phyloP scores from a whole-genome alignment of 2,329 filamentous ascomycete genomes.

The Aureobasidium sp. region DNA sequence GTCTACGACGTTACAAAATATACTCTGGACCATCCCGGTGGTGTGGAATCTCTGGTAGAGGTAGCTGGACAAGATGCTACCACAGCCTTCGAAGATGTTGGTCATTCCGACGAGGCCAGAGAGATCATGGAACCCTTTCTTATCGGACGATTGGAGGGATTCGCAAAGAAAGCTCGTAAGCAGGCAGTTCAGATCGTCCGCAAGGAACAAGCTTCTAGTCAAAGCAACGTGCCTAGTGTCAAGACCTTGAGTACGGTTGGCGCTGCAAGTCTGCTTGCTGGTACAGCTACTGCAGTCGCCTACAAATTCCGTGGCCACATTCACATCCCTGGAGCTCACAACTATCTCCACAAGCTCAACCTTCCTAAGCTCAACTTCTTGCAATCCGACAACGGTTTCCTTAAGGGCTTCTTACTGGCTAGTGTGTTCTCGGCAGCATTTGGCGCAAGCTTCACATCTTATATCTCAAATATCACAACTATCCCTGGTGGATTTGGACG shows the following conservation, averaged over 20 bases:
- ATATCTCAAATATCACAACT: constrained; percentile 15
- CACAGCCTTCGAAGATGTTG: constrained; percentile 84
- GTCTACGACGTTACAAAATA: constrained; percentile 88
- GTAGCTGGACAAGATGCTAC: constrained; percentile 94
- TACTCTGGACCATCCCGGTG: constrained; percentile 92
- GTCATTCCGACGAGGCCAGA: constrained; percentile 38
- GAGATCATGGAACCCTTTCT: constrained; percentile 32
- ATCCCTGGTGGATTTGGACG: constrained; percentile 10
- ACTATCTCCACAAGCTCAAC: background rate
- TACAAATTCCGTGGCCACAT: background rate
- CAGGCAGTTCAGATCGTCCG: constrained; percentile 14
- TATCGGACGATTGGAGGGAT: constrained; percentile 28
- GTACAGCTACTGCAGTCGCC: background rate
- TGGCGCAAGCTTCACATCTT: constrained; percentile 11
- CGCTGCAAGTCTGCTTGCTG: background rate
- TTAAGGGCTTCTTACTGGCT: constrained; percentile 32
- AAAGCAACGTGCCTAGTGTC: background rate
- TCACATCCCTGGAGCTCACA: background rate
- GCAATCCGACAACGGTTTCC: constrained; percentile 21
- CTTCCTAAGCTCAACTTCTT: background rate
- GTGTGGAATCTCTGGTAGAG: constrained; percentile 88
- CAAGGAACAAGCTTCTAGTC: constrained; percentile 12
- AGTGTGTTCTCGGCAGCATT: constrained; percentile 16
- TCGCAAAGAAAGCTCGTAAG: background rate
- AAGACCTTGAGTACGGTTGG: background rate